These are phyloP conservation scores for Tetrapisispora namnaoensis DNA, from an alignment of 805 yeast species.

Conservation along the genomic window DNA sequence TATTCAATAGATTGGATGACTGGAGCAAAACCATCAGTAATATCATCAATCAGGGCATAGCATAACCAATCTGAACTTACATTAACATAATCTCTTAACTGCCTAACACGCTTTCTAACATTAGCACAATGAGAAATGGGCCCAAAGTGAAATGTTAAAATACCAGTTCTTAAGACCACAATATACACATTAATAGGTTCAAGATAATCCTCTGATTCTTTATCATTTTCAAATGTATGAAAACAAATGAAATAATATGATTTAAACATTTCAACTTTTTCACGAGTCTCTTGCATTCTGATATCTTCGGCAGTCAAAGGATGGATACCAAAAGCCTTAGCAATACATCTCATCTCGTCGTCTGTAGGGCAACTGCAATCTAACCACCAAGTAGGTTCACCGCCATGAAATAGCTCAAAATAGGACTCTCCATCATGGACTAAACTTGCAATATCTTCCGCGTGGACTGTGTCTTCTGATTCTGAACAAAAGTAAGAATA, in stretches of 20 bases:
- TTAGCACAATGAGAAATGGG: slow-evolving; percentile 63
- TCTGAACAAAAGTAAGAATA: slow-evolving; percentile 78
- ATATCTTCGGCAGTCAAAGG: slow-evolving; percentile 98
- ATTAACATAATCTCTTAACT: slow-evolving; percentile 64
- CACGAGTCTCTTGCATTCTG: slow-evolving; percentile 92
- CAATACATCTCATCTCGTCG: slow-evolving; percentile 81
- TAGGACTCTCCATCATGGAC: slow-evolving; percentile 56
- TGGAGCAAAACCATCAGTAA: slow-evolving; percentile 78
- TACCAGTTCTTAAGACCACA: slow-evolving; percentile 60
- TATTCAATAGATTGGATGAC: slow-evolving; percentile 67
- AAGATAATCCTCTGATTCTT: slow-evolving; percentile 67
- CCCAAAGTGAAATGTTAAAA: slow-evolving; percentile 58
- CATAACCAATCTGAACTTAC: slow-evolving; percentile 78
- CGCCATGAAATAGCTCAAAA: slow-evolving; percentile 57
- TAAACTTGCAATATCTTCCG: slow-evolving; percentile 75
- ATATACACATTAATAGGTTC: slow-evolving; percentile 72
- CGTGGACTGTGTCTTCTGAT: slow-evolving; percentile 78
- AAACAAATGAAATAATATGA: slow-evolving; percentile 91
- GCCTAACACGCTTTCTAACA: slow-evolving; percentile 75
- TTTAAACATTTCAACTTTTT: slow-evolving; percentile 87
- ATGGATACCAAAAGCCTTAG: slow-evolving; percentile 93
- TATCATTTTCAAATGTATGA: slow-evolving; percentile 88
- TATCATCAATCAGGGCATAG: slow-evolving; percentile 74
- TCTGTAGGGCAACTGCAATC: slow-evolving; percentile 93
- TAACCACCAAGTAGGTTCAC: slow-evolving; percentile 88